These are phyloP conservation scores for Aspergillus arachidicola DNA, from an alignment of 2,329 filamentous ascomycete species.

Conservation along the genomic window DNA sequence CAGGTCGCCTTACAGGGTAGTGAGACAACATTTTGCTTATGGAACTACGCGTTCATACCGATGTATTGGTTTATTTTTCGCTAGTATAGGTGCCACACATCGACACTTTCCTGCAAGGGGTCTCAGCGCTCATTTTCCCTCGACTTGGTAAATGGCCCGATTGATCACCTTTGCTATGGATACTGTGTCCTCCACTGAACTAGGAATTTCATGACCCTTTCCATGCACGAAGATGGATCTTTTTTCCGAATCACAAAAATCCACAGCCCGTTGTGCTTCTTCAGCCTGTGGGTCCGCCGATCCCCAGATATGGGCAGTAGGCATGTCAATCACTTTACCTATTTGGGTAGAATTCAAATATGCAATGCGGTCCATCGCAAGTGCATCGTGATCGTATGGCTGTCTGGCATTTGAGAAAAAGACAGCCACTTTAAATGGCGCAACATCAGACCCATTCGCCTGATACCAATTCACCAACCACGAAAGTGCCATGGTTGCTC, in stretches of 20 bases:
- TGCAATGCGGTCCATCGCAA: neutral
- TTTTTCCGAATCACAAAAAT: slow-evolving; percentile 11
- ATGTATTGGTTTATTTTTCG: neutral
- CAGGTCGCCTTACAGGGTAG: neutral
- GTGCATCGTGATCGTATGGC: slow-evolving; percentile 10
- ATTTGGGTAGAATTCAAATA: neutral
- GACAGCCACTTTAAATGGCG: slow-evolving; percentile 29
- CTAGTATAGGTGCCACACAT: neutral
- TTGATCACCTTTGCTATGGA: slow-evolving; percentile 4
- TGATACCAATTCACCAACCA: slow-evolving; percentile 16
- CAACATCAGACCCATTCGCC: neutral
- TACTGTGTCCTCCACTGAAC: neutral
- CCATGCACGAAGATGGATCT: slow-evolving; percentile 18
- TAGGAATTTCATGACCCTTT: slow-evolving; percentile 18
- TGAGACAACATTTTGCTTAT: neutral
- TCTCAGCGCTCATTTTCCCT: neutral
- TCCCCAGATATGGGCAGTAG: slow-evolving; percentile 24
- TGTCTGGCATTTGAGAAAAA: slow-evolving; percentile 20
- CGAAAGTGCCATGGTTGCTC: slow-evolving; percentile 23
- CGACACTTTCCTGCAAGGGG: neutral
- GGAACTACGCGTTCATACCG: neutral
- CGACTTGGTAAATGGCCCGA: neutral
- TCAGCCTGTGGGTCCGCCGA: neutral
- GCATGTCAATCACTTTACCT: slow-evolving; percentile 12
- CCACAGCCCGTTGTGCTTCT: neutral